These are phyloP conservation scores for Alternaria incomplexa DNA, from an alignment of 2,329 filamentous ascomycete species.

Conservation along the genomic window DNA sequence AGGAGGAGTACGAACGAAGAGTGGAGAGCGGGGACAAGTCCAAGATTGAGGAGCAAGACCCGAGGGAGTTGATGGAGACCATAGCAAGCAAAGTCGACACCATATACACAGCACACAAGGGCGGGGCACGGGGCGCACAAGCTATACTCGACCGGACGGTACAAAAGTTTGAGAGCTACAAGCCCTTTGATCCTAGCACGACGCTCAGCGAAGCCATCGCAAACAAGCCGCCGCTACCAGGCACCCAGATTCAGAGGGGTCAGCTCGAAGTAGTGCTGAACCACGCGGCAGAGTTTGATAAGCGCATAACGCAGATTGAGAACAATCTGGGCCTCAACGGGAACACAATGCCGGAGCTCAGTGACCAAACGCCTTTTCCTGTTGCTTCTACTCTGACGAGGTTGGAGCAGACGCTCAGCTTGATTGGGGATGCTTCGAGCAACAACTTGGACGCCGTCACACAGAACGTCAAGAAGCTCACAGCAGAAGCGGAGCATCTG, in stretches of 20 bases:
- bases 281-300: slow-evolving; percentile 87
- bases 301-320: slow-evolving; percentile 79
- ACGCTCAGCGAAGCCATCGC: slow-evolving; percentile 37
- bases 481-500: slow-evolving; percentile 74
- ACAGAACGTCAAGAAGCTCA: slow-evolving; percentile 71
- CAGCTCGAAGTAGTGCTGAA: slow-evolving; percentile 68
- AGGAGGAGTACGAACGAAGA: slow-evolving; percentile 62
- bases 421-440: slow-evolving; percentile 74
- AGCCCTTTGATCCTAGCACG: slow-evolving; percentile 33
- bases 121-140: slow-evolving; percentile 44
- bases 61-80: slow-evolving; percentile 66
- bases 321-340: slow-evolving; percentile 79
- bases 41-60: slow-evolving; percentile 47
- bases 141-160: slow-evolving; percentile 44
- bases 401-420: slow-evolving; percentile 79
- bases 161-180: slow-evolving; percentile 43
- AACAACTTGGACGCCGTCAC: slow-evolving; percentile 75
- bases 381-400: slow-evolving; percentile 82
- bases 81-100: slow-evolving; percentile 74
- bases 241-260: slow-evolving; percentile 38
- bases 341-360: slow-evolving; percentile 68
- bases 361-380: slow-evolving; percentile 59
- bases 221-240: slow-evolving; percentile 40
- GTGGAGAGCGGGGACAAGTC: slow-evolving; percentile 53
- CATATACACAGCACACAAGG: slow-evolving; percentile 58